Evolutionary conservation across 129 eudicot species (phyloP), one percentile per base, ranked within the genome.

Genomic region (Centrapalus pauciflorus): DNA sequence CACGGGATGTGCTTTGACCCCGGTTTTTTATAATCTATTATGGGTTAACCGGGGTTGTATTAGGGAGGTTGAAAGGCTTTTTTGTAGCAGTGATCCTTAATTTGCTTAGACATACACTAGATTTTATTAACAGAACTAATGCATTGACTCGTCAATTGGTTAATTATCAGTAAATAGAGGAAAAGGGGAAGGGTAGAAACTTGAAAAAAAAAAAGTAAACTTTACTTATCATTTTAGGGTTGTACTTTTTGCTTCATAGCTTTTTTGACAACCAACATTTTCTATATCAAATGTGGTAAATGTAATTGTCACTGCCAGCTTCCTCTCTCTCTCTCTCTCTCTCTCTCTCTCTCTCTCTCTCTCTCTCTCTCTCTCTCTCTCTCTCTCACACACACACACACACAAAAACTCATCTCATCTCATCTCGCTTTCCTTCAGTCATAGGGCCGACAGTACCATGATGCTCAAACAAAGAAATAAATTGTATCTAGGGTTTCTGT

Each of bases 231-330:
- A 62, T 54, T 72, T 72, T 72, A 61, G 28, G 70, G 77, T 34
- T 26, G 13, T 25, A 38, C 14, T 56, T 56, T 26, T 4, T 11
- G 29, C 40, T 61, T 50, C 27, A 34, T 72, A 61, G 54, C 70
- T 72, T 72, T 72, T 72, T 72, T 61, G 48, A 72, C 64, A 26
- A 61, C 61, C 72, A 21, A 33, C 50, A 62, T 67, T 67, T 67
- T 33, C 23, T 35, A 26, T 40, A 61, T 50, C 70, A 72, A 25
- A 72, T 50, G 51, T 61, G 67, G 77, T 5, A 61, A 37, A 21
- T n/a, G 76, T 71, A 69, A 24, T 61, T 60, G 20, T 71, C 76
- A 25, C 29, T 32, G 51, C 61, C 76, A 71, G 76, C 74, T 55
- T 24, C 27, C 5, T 20, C 29, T 25, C 11, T 12, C 20, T 16